Evolutionary conservation across 2,329 filamentous ascomycete species (phyloP).

Genomic region (Zelopaecilomyces penicillatus): DNA sequence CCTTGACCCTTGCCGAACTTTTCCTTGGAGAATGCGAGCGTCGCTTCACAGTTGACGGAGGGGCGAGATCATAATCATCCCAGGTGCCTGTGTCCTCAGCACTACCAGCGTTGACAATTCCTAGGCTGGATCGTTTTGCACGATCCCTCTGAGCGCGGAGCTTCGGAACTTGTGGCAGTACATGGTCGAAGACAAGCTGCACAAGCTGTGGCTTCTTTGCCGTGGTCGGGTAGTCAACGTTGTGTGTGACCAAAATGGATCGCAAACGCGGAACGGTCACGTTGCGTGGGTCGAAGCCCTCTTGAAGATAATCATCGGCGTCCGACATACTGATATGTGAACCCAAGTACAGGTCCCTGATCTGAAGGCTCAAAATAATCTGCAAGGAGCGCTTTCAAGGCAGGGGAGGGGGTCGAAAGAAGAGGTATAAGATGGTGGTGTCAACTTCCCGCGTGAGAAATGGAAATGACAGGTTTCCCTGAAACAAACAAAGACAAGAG

Average conservation of each 20-base stretch:
- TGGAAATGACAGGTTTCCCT: not conserved
- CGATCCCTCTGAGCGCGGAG: conserved; percentile 66
- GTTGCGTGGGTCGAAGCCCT: conserved; percentile 73
- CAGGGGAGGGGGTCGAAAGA: too few species aligned
- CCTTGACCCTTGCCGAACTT: conserved; percentile 42
- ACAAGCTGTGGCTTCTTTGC: conserved; percentile 89
- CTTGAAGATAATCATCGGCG: conserved; percentile 75
- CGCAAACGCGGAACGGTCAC: conserved; percentile 84
- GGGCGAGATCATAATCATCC: conserved; percentile 49
- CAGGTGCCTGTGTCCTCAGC: conserved; percentile 57
- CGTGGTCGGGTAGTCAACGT: conserved; percentile 74
- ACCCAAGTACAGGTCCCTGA: too few species aligned
- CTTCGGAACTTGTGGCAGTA: conserved; percentile 70
- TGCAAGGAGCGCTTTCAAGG: too few species aligned
- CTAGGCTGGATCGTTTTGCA: conserved; percentile 78
- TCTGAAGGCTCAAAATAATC: too few species aligned
- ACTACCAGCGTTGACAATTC: conserved; percentile 63
- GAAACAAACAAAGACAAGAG: not conserved
- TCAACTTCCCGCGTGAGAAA: too few species aligned
- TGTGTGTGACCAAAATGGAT: conserved; percentile 84
- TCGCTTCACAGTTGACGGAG: conserved; percentile 40
- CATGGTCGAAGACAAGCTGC: conserved; percentile 69
- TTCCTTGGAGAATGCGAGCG: conserved; percentile 50
- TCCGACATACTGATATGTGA: conserved; percentile 43
- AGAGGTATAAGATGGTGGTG: too few species aligned